Evolutionary conservation across 73 alveolate species (phyloP), one percentile per base, ranked within the genome.

Genomic region (Paramecium sonneborni): DNA sequence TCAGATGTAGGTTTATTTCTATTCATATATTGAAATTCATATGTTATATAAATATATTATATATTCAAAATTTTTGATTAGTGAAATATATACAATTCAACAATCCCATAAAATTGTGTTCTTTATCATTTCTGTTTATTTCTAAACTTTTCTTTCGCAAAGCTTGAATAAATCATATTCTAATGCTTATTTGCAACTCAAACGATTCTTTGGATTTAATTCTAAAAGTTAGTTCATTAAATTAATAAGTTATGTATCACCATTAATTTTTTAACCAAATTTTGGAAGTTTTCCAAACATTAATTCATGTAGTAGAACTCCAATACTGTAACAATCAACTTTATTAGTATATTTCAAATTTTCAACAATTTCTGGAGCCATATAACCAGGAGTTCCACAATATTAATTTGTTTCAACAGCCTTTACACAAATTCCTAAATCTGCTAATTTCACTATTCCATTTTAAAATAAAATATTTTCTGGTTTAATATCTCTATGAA

Each of bases 381-480:
- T 79, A 15, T 79, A 79, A 14, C 76, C 74, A 26, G 26, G 44
- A 24, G 90, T 79, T 8, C 90, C 90, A 43, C 90, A 79, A 67
- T 55, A 85, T 24, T 79, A 79, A 43, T 21, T 41, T 5, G 90
- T 20, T 43, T 41, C 55, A 3, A 12, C 6, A 3, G 90, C 95
- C 44, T 95, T 57, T 62, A 99, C 96, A 14, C 98, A 95, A 52
- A 98, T 92, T n/a, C 99, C 97, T 92, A 98, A 98, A 92, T 98
- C 99, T 6, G 98, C 98, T 11, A 98, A 57, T 86, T 97, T 98
- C 24, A 96, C 76, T 12, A 43, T 84, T 35, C 92, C 97, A 9
- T 92, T 70, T 82, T 95, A 76, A 32, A 97, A 43, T 94, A 98
- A 85, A 9, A 74, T 74, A 74, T 74, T 74, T 8, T 74, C 87